A percentile compares a stretch with the other conserved stretches of the same genome.
These are phyloP conservation scores for Aspergillus sp. DNA, from an alignment of 2,329 filamentous ascomycete species.

Conservation along the genomic window DNA sequence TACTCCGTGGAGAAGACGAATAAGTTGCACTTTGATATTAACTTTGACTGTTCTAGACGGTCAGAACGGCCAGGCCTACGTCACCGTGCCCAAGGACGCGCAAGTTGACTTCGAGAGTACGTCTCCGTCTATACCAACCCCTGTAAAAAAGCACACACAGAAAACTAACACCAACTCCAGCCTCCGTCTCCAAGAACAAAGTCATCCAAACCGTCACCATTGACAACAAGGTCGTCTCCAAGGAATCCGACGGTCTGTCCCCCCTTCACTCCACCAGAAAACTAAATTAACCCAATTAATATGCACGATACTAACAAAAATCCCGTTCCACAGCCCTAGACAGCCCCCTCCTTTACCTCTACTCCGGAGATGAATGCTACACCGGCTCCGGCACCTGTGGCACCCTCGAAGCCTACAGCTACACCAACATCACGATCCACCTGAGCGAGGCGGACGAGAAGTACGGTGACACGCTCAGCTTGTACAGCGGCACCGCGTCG, in stretches of 20 bases:
- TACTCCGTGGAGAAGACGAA: background rate
- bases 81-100: conserved; percentile 13
- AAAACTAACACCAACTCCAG: background rate
- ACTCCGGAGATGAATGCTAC: conserved; percentile 22
- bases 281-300: too few species aligned
- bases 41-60: conserved; percentile 2
- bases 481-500: conserved; percentile 13
- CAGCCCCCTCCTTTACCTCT: conserved; percentile 16
- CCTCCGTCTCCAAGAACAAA: conserved; percentile 11
- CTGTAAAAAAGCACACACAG: too few species aligned
- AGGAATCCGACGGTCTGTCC: conserved; percentile 17
- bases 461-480: conserved; percentile 12
- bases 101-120: conserved; percentile 19
- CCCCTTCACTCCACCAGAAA: too few species aligned
- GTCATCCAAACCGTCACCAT: conserved; percentile 19
- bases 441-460: conserved; percentile 14
- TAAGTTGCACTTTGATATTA: background rate
- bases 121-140: background rate
- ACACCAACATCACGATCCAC: conserved; percentile 19
- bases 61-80: conserved; percentile 17
- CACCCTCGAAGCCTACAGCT: conserved; percentile 12
- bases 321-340: conserved; percentile 12
- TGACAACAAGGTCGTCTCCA: conserved; percentile 13
- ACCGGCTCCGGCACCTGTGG: conserved; percentile 21
- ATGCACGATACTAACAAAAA: background rate